Base-by-base conservation (phyloP, 108 stramenopile species). In the Pseudonitzschia delicatissima region DNA sequence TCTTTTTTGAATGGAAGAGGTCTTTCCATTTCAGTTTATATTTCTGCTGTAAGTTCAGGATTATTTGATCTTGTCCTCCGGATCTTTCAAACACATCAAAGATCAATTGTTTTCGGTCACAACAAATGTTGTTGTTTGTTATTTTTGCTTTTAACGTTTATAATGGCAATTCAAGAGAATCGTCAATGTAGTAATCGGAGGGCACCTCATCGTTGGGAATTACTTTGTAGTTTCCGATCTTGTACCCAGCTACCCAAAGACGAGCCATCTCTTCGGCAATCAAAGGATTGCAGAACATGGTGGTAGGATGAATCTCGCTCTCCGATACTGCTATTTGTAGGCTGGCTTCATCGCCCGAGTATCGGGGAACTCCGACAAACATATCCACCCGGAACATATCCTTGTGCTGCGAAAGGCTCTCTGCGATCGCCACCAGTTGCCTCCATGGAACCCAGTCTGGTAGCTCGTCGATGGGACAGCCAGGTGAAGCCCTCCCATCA, bases 391-490 rank as follows among this genome's bases (percentile, higher is more conserved):
- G 60, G 39, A 61, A 61, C 60, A 53, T 49, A 29, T 69, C 68
- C 61, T 69, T 69, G 68, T 62, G 44, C 5, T 29, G 23, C 0
- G 45, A 57, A 9, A 69, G 25, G 6, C 15, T 45, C 44, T 69
- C 68, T 0, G 68, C 68, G 4, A 69, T 62, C 1, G 25, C 60
- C 13, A 69, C 68, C 21, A 69, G 15, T 11, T 32, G 15, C 11
- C 26, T 29, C 68, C 68, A 69, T 8, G 50, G 50, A 20, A 69
- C 37, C 68, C 68, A 69, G 29, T 69, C 68, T 25, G 58, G 59
- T n/a, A 35, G 50, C 28, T 29, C 29, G 36, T 26, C 21, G 6
- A 1, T n/a, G 11, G 36, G 45, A 45, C 47, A 45, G 21, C 33
- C 55, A n/a, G 40, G 39, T 11, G 49, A 55, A n/a, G 49, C 31